Percentiles rank a stretch among this genome's conserved stretches.
phyloP scores from a whole-genome alignment of 305 asterid species.

The Fraxinus latifolia region DNA sequence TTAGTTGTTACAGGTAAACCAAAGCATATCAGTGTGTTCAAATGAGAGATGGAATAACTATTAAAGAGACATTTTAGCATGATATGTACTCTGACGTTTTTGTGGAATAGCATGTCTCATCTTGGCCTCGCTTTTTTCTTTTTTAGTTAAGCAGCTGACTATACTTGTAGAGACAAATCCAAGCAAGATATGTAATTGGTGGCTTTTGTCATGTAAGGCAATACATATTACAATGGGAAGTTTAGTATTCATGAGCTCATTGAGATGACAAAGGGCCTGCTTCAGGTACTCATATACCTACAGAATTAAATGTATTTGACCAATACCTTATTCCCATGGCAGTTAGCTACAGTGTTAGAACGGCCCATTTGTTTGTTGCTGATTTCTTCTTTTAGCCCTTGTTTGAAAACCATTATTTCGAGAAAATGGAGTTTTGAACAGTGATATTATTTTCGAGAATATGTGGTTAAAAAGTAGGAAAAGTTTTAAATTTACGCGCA shows the following conservation, averaged over 20 bases:
- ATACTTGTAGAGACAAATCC: not conserved
- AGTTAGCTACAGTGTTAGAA: not conserved
- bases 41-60: not conserved
- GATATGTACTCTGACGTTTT: not conserved
- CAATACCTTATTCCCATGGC: not conserved
- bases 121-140: not conserved
- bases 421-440: too few species aligned
- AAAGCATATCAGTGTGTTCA: constrained; percentile 1
- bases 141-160: not conserved
- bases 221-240: not conserved
- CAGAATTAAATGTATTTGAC: not conserved
- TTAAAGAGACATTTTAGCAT: not conserved
- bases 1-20: not conserved
- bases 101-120: not conserved
- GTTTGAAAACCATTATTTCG: too few species aligned
- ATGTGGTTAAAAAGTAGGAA: too few species aligned
- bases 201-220: not conserved
- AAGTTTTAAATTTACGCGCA: too few species aligned
- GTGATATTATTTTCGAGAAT: too few species aligned
- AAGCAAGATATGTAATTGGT: not conserved
- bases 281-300: not conserved
- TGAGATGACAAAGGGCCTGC: not conserved
- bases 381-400: not conserved
- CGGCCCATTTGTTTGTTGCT: not conserved
- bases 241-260: not conserved